Base-by-base conservation (phyloP, 2,329 filamentous ascomycete genomes). In the Bipolaris sorokiniana region DNA sequence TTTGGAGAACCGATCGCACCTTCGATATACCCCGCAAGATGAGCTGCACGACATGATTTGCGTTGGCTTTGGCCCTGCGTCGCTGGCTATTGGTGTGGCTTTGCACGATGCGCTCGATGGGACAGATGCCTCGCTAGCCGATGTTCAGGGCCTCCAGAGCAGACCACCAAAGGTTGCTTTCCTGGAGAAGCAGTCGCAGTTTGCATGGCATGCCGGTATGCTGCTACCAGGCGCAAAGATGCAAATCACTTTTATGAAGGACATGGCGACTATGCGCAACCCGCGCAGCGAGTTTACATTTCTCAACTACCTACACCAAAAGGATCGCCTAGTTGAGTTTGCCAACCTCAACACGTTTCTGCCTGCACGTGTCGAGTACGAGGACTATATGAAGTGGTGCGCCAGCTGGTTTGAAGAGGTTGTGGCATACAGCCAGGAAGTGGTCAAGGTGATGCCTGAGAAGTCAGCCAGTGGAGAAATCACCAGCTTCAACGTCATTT, bases 221-320 rank as follows among this genome's bases (percentile, higher is more conserved):
- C 86, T 97, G 57, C 85, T 98, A 3, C 91, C 92, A 0, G 93
- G 92, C 5, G 91, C 93, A 50, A 92, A 90, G 79, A 98, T 98
- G 94, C 94, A 98, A 75, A 98, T 98, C 67, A 96, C 91, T 9
- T 98, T 97, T 80, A 85, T 98, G 80, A 98, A 98, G 80, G 94
- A 98, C 74, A 86, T 98, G 76, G 94, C 94, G 3, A 95, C 91
- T 3, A 83, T 97, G 65, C 86, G 94, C 56, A 88, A 98, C 74
- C 94, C 94, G 7, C 86, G 90, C 62, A 96, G 91, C 64, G 85
- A 92, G 69, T 98, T 98, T 77, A 98, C 94, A 13, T 98, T 97
- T 79, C 82, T 97, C 72, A 97, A 97, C 79, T 98, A 98, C 76
- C 85, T 98, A 11, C 90, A 96, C 79, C 79, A 85, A 67, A 89